Evolutionary conservation across 176 grass and related monocot species (phyloP), one percentile per base, ranked within the genome.

Genomic region (Thalia dealbata): DNA sequence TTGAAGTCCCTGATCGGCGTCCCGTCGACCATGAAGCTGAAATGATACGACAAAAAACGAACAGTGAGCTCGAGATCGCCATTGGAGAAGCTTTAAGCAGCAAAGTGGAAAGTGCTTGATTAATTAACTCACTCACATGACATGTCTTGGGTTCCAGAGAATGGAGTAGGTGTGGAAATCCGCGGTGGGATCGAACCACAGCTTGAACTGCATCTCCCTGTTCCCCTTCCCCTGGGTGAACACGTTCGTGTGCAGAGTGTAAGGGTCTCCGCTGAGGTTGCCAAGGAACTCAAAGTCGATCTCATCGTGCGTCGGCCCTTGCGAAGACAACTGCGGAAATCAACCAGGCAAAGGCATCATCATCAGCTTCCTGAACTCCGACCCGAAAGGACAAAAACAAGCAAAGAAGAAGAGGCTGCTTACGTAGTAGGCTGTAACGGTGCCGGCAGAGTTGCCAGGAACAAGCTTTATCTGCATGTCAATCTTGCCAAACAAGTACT

Each of bases 201-300:
- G 65, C 65, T 68, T 68, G 65, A 68, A 68, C 65, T 68, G 65
- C 32, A 68, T 43, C 65, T 68, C 65, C 38, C 65, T 68, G 35
- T 68, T 68, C 18, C 65, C 65, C 38, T 68, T 68, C 19, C 65
- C 65, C 30, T 68, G 38, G 18, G 65, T 44, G 35, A 45, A 68
- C 35, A 68, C 65, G 44, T 68, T 68, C 18, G 65, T 68, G 18
- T 68, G 65, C 7, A 68, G 38, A 68, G 65, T 68, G 35, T 68
- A 68, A 13, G 65, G 65, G 7, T 68, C 65, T 8, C 65, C 65
- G 6, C 65, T 68, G 65, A 68, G 65, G 65, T 68, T 68, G 3
- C 65, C 65, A 32, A 68, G 65, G 19, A 68, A 68, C 35, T 68
- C 65, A 6, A 68, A 68, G 38, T 68, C 65, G 7, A 68, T 68